Base-by-base conservation (phyloP, 1,139 yeast species). In the Fermentozyma sake region DNA sequence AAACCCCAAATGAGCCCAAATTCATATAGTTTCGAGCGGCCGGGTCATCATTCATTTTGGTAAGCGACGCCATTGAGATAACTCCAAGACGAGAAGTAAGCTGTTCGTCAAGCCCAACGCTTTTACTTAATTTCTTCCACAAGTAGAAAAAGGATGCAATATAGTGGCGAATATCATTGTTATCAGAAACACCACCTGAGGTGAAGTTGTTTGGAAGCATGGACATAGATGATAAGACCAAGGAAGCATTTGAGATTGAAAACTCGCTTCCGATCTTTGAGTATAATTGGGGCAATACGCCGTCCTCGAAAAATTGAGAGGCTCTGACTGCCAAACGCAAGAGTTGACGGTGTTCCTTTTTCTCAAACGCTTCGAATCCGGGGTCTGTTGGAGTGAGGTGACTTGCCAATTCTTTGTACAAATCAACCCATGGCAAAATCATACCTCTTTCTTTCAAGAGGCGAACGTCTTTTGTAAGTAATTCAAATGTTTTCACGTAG, bases 81-180 rank as follows among this genome's bases (percentile, higher is more conserved):
- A 76, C 68, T 2, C 93, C 84, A 25, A 85, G 54, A 14, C 85
- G 58, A 10, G 81, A 76, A 9, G 87, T 67, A 30, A 85, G 48
- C 42, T 79, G 83, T 12, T 78, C 65, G 39, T 85, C 95, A 27
- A 79, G 70, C 8, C 73, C 72, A 3, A 75, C 62, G 9, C 76
- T 68, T 24, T 76, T 68, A 25, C 72, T 66, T 9, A 77, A 64
- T 20, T 79, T 71, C 4, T 69, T 49, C 96, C 96, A 87, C 31
- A 85, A 56, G 41, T 83, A 77, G 43, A 84, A 85, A 11, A 85
- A 51, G 1, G 87, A 60, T 0, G 89, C 76, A 10, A 79, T 46
- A 41, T 78, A 79, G 37, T 73, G 60, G 31, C 79, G 65, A 4
- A 67, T 60, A 46, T 74, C 79, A 16, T 50, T 35, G 12, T 52